phyloP scores from a whole-genome alignment of 179 eudicot species.

The Beta macrorhiza region DNA sequence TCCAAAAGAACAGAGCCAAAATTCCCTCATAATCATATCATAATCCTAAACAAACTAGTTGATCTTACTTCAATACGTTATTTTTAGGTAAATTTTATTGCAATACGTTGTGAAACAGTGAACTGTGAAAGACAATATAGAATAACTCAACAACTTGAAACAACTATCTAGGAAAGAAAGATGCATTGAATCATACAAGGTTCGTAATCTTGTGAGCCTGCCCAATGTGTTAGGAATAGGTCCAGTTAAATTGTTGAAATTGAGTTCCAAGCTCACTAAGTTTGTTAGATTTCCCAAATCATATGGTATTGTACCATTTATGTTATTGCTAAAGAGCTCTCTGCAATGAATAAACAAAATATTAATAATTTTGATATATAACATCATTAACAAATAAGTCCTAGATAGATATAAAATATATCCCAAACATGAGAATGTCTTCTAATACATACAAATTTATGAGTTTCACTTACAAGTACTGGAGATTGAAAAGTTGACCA shows the following conservation, averaged over 20 bases:
- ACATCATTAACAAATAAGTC: too few relatives aligned
- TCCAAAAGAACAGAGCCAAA: too few relatives aligned
- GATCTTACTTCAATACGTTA: too few relatives aligned
- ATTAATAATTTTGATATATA: too few relatives aligned
- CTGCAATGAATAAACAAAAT: conserved; percentile 33
- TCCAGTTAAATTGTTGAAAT: conserved; percentile 52
- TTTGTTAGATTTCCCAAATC: conserved; percentile 68
- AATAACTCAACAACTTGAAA: too few relatives aligned
- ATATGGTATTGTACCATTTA: conserved; percentile 56
- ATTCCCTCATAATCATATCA: too few relatives aligned
- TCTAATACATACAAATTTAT: background rate
- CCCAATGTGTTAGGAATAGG: conserved; percentile 65
- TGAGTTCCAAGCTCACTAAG: conserved; percentile 79
- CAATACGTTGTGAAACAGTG: too few relatives aligned
- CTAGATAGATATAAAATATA: too few relatives aligned
- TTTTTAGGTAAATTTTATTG: too few relatives aligned
- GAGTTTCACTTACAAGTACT: conserved; percentile 27
- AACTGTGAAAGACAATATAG: too few relatives aligned
- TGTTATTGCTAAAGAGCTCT: conserved; percentile 71
- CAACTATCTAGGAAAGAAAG: background rate
- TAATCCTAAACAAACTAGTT: too few relatives aligned
- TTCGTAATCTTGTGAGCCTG: conserved; percentile 54
- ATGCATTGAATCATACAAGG: conserved; percentile 48
- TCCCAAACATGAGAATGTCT: too few relatives aligned
- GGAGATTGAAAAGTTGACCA: conserved; percentile 27